Base-by-base conservation (phyloP, 1,139 yeast genomes). In the Hanseniaspora sp. region DNA sequence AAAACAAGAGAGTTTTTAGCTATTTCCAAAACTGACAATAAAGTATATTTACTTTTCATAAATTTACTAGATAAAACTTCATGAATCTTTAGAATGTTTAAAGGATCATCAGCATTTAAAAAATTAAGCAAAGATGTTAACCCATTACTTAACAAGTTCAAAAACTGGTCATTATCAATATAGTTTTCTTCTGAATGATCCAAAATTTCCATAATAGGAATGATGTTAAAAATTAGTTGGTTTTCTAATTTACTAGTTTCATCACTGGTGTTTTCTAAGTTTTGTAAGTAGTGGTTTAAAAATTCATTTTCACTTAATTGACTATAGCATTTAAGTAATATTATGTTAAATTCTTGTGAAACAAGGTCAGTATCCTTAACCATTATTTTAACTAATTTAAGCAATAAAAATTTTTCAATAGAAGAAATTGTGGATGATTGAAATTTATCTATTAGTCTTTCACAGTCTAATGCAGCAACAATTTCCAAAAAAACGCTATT, bases 151-250 rank as follows among this genome's bases (percentile, higher is more conserved):
- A 51, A 33, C 9, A 51, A 45, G 5, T 13, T 51, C 23, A 39
- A n/a, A 23, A 51, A 51, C 7, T 51, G 54, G 11, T 23, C 40
- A 31, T 44, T 33, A 5, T 45, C 33, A 11, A 15, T 34, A 17
- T 35, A 51, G 13, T 39, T 17, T 15, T 51, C 54, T 5, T 51
- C 54, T 12, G 48, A 29, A 29, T 51, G 54, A 45, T 51, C 54
- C 34, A 51, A 29, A 5, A 51, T 44, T 17, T 51, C 54, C 54
- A 51, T 51, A 2, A 51, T 51, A 8, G 54, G 54, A 5, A 51
- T 51, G 17, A 51, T 29, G 15, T 15, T 39, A 5, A 45, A 23
- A 15, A 51, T 35, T 7, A 51, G 13, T 8, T 44, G 28, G 12
- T 35, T 2, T 33, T 42, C 15, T 7, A 15, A 15, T 13, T 13